phyloP scores from a whole-genome alignment of 257 asterid genomes.

The Cordia subcordata region DNA sequence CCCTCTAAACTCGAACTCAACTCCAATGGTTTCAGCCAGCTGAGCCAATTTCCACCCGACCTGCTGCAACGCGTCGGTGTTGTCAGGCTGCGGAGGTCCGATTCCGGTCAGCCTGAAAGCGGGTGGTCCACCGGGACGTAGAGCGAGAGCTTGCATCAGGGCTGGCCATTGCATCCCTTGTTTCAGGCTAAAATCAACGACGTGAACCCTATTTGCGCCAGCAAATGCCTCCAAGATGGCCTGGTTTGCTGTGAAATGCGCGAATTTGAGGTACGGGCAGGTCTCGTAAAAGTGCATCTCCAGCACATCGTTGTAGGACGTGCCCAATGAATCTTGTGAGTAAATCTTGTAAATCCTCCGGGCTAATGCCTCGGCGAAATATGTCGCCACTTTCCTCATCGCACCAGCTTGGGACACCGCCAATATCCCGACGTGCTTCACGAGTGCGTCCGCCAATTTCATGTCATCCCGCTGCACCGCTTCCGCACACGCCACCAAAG shows the following conservation, averaged over 20 bases:
- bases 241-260: constrained; percentile 80
- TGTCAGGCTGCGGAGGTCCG: constrained; percentile 86
- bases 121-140: constrained; percentile 74
- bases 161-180: constrained; percentile 96
- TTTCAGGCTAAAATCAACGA: constrained; percentile 62
- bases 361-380: constrained; percentile 66
- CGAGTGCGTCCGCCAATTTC: constrained; percentile 58
- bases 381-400: constrained; percentile 80
- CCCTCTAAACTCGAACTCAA: constrained; percentile 71
- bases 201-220: constrained; percentile 52
- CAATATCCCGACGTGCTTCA: constrained; percentile 52
- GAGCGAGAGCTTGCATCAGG: constrained; percentile 66
- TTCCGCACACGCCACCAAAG: constrained; percentile 75
- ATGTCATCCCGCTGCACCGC: constrained; percentile 57
- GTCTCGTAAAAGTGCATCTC: constrained; percentile 86
- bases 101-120: constrained; percentile 59
- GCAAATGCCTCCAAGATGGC: constrained; percentile 74
- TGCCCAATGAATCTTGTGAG: constrained; percentile 48
- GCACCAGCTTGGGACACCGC: constrained; percentile 78
- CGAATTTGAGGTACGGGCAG: constrained; percentile 70
- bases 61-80: constrained; percentile 57
- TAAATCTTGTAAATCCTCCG: constrained; percentile 57
- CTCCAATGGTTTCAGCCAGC: constrained; percentile 58
- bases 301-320: constrained; percentile 51
- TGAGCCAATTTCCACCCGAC: constrained; percentile 85